Evolutionary conservation across 192 early-diverging fungal species (phyloP).

Genomic region (Mortierella claussenii): DNA sequence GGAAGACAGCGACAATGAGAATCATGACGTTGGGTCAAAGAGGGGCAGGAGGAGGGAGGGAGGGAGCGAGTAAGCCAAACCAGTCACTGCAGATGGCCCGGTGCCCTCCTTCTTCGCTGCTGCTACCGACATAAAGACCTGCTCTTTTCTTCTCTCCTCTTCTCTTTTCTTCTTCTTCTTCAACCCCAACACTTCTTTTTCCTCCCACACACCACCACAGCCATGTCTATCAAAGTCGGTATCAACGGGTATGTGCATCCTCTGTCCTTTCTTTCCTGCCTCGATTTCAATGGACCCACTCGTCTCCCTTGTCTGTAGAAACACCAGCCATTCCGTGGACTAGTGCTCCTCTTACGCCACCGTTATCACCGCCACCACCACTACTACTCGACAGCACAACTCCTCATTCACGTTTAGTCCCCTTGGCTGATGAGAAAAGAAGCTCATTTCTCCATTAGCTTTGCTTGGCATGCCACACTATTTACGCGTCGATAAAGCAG

Average conservation of each 20-base stretch:
- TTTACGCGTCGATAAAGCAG: background rate
- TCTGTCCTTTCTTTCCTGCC: background rate
- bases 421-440: background rate
- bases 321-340: background rate
- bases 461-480: no score
- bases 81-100: constrained; percentile 25
- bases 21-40: no score
- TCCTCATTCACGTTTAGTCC: background rate
- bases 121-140: no score
- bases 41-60: no score
- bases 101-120: no score
- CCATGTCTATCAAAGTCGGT: constrained; percentile 49
- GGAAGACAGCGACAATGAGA: no score
- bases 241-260: constrained; percentile 51
- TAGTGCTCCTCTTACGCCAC: no score
- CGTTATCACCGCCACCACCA: no score
- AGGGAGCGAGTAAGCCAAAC: no score
- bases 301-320: background rate
- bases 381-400: no score
- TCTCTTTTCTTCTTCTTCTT: constrained; percentile 22
- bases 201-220: constrained; percentile 16
- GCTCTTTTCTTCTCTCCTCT: constrained; percentile 14
- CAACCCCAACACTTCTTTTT: constrained; percentile 16
- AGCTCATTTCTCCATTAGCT: no score
- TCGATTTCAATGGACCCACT: background rate